These are phyloP conservation scores for Suillus sp. DNA, from an alignment of 768 basidiomycete genomes.

Conservation along the genomic window DNA sequence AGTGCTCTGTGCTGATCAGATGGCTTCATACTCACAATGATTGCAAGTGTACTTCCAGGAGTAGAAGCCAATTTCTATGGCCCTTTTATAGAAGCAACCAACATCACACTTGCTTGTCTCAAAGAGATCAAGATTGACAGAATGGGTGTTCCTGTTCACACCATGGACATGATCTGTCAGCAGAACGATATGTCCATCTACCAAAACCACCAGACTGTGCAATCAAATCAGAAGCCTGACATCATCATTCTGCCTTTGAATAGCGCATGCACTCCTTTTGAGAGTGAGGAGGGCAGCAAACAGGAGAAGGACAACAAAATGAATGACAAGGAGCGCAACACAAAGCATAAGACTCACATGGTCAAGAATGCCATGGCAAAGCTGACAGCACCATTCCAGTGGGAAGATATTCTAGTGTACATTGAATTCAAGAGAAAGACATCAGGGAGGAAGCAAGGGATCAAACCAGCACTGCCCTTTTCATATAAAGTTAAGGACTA, in stretches of 20 bases:
- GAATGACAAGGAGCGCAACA: no score
- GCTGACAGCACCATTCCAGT: no score
- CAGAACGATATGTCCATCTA: not conserved
- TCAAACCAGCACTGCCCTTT: no score
- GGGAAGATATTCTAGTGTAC: no score
- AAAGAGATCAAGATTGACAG: not conserved
- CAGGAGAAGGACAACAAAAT: no score
- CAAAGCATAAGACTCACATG: not conserved
- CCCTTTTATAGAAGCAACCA: not conserved
- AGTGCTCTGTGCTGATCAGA: no score
- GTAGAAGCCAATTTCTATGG: not conserved
- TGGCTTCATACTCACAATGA: not conserved
- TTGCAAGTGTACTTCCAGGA: not conserved
- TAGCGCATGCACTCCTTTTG: not conserved
- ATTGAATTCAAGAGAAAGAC: no score
- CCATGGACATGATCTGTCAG: not conserved
- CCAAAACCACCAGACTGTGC: not conserved
- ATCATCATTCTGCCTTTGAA: constrained; percentile 1
- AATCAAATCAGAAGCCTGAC: constrained; percentile 6
- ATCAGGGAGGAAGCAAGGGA: no score
- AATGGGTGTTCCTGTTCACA: not conserved
- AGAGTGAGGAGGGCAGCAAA: not conserved
- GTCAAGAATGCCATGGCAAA: not conserved
- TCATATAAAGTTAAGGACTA: no score
- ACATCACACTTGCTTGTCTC: constrained; percentile 7